Evolutionary conservation across 257 asterid genomes (phyloP).

Genomic region (Nicotiana benthamiana): DNA sequence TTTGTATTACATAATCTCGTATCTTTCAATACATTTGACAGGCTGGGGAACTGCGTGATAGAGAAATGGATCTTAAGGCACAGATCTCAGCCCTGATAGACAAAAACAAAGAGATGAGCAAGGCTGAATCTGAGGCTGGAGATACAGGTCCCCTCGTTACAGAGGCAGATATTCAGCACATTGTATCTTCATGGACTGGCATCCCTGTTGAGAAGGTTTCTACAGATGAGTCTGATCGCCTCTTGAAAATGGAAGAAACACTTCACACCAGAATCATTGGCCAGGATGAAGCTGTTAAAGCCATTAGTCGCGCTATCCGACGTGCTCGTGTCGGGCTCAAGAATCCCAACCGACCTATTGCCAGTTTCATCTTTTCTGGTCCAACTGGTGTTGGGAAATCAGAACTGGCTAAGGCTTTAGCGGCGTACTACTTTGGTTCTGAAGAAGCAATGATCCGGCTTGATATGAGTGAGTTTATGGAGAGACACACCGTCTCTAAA

Average conservation of each 20-base stretch:
- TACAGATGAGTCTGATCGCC: constrained; percentile 33
- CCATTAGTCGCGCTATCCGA: constrained; percentile 71
- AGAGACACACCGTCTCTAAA: constrained; percentile 72
- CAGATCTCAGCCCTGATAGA: constrained; percentile 73
- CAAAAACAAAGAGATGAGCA: constrained; percentile 88
- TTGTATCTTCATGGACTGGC: constrained; percentile 36
- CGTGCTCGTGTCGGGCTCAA: constrained; percentile 88
- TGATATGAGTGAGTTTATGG: constrained; percentile 96
- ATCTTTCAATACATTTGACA: constrained; percentile 14
- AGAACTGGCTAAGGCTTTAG: constrained; percentile 68
- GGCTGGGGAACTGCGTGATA: constrained; percentile 94
- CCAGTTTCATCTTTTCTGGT: constrained; percentile 85
- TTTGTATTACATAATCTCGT: neutral
- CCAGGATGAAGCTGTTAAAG: constrained; percentile 78
- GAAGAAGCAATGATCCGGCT: constrained; percentile 82
- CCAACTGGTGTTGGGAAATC: constrained; percentile 97
- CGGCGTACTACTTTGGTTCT: constrained; percentile 76
- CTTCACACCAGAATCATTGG: constrained; percentile 46
- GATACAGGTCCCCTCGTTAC: constrained; percentile 23
- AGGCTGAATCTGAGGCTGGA: constrained; percentile 18
- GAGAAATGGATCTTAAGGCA: constrained; percentile 91
- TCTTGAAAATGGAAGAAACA: constrained; percentile 39
- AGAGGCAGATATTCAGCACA: constrained; percentile 22
- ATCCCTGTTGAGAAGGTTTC: constrained; percentile 32
- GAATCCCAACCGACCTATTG: constrained; percentile 75